A percentile compares a stretch with the other conserved stretches of the same genome.
These are phyloP conservation scores for Bretziella fagacearum DNA, from an alignment of 2,329 filamentous ascomycete species.

Conservation along the genomic window DNA sequence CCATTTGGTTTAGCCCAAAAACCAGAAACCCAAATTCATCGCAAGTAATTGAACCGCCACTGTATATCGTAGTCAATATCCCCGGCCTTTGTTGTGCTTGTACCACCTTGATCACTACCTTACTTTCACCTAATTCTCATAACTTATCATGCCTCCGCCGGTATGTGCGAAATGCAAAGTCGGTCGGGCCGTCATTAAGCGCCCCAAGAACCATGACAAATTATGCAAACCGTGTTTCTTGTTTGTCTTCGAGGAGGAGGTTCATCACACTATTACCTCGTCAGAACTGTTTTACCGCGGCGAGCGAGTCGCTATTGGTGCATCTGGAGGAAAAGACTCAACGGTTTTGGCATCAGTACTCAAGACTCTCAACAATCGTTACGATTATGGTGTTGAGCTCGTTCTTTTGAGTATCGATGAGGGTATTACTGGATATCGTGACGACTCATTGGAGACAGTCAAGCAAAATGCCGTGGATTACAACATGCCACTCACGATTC, in stretches of 20 bases:
- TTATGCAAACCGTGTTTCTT: conserved; percentile 86
- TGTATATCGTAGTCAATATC: background rate
- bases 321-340: conserved; percentile 92
- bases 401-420: conserved; percentile 87
- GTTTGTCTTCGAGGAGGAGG: conserved; percentile 72
- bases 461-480: conserved; percentile 88
- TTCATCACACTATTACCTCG: conserved; percentile 77
- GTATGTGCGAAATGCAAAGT: conserved; percentile 60
- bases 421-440: conserved; percentile 90
- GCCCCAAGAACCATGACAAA: conserved; percentile 88
- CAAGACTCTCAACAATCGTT: conserved; percentile 81
- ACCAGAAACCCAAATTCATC: too few species aligned
- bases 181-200: conserved; percentile 70
- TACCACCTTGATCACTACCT: too few species aligned
- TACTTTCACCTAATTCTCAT: background rate
- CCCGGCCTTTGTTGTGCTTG: too few species aligned
- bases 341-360: conserved; percentile 89
- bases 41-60: too few species aligned
- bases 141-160: conserved; percentile 50
- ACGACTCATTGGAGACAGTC: conserved; percentile 90
- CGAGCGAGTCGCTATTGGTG: conserved; percentile 83
- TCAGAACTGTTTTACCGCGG: conserved; percentile 68
- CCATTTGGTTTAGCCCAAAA: too few species aligned
- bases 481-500: conserved; percentile 75
- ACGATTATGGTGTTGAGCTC: conserved; percentile 72